Evolutionary conservation across 2,329 filamentous ascomycete genomes (phyloP).

Genomic region (Penicillium fuscoglaucum): DNA sequence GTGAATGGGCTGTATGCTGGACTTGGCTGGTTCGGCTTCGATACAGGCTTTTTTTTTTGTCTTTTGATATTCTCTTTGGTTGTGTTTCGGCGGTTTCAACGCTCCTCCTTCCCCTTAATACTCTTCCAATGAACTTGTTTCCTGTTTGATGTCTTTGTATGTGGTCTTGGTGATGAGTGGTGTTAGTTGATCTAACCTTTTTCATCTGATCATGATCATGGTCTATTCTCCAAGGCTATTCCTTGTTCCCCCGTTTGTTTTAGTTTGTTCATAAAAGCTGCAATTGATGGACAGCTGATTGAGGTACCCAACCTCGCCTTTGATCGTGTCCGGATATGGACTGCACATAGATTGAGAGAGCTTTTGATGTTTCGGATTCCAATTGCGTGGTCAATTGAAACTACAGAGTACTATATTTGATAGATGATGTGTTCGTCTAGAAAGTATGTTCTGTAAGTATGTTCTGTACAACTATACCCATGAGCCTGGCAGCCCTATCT

Average conservation of each 20-base stretch:
- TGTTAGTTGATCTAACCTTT: neutral
- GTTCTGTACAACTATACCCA: neutral
- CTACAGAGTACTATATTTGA: neutral
- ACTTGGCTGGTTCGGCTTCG: neutral
- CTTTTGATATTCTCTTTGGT: neutral
- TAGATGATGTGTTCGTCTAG: neutral
- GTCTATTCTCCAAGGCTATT: neutral
- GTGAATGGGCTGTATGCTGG: neutral
- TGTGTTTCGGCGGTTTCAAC: neutral
- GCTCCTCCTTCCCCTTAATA: slow-evolving; percentile 10
- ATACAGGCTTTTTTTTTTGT: neutral
- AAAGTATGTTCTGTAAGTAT: neutral
- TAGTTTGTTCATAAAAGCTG: neutral
- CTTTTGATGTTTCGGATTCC: neutral
- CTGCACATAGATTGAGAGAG: neutral
- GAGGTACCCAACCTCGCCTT: neutral
- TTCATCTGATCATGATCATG: neutral
- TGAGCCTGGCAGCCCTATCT: neutral
- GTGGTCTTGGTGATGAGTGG: neutral
- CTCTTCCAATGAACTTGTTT: slow-evolving; percentile 12
- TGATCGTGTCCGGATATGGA: neutral
- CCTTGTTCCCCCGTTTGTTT: neutral
- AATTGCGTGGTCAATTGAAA: neutral
- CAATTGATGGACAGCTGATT: neutral
- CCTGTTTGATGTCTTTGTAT: slow-evolving; percentile 4